These are phyloP conservation scores for Ophiostoma novo-ulmi DNA, from an alignment of 2,329 filamentous ascomycete genomes.

Conservation along the genomic window DNA sequence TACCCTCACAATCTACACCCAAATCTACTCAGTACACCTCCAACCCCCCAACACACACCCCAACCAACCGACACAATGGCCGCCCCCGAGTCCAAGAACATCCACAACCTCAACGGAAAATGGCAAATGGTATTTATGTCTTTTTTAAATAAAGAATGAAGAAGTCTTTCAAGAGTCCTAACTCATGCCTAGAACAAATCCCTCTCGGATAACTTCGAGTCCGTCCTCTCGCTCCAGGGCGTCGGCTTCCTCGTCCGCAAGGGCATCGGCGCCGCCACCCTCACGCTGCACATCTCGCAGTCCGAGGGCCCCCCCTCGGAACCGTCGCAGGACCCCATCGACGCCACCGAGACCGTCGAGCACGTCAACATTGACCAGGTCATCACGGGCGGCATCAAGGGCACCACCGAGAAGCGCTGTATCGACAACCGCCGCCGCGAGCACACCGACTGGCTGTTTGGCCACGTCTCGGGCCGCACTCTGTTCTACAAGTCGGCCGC, in stretches of 20 bases:
- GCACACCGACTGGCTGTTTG: constrained; percentile 77
- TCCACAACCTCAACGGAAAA: constrained; percentile 62
- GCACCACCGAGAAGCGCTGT: constrained; percentile 53
- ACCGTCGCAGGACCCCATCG: constrained; percentile 34
- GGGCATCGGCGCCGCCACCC: constrained; percentile 61
- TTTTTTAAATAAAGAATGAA: too few species aligned
- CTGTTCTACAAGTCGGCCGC: constrained; percentile 39
- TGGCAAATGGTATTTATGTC: constrained; percentile 62
- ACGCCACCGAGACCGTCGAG: constrained; percentile 33
- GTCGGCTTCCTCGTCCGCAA: constrained; percentile 68
- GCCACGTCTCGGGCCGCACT: constrained; percentile 58
- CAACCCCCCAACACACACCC: too few species aligned
- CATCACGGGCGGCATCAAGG: constrained; percentile 64
- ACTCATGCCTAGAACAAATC: constrained; percentile 60
- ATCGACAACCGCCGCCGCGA: constrained; percentile 51
- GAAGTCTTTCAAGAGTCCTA: neutral
- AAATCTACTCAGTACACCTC: too few species aligned
- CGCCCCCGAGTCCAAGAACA: constrained; percentile 61
- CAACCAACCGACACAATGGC: constrained; percentile 55
- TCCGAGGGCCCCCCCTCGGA: constrained; percentile 43
- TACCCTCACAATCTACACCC: neutral
- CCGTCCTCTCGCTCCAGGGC: constrained; percentile 66
- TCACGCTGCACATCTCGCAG: constrained; percentile 61
- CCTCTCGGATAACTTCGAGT: constrained; percentile 63
- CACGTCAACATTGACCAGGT: constrained; percentile 70